Evolutionary conservation across 1,284 basidiomycete species (phyloP), one percentile per base, ranked within the genome.

Genomic region (Ceratobasidium sp.): DNA sequence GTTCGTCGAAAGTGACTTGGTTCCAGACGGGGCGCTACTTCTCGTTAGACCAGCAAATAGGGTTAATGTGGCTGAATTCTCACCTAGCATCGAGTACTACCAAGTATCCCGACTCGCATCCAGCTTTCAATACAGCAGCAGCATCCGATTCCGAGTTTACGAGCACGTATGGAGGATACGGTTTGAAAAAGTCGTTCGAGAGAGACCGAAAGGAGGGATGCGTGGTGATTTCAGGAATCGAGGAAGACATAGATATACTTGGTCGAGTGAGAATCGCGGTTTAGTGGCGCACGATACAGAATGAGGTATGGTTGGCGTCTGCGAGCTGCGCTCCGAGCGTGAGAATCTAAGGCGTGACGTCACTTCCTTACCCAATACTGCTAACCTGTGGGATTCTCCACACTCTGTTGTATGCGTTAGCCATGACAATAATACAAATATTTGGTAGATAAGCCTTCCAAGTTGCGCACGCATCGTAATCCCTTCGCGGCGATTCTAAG

Each of bases 51-150:
- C 30, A 14, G 6, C 11, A 38, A 9, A 21, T 46, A 46, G 3
- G 32, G 14, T 4, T 18, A 9, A 32, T 47, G 16, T 30, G 3
- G 26, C 11, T 35, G 9, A 38, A 30, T 16, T 58, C 67, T 9
- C 11, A 59, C 67, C 49, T 44, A 32, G 55, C 55, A 9, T 70
- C 55, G 9, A 70, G 55, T 8, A 59, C 67, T 1, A 59, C 18
- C 54, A 70, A 54, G 21, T 70, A 70, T n/a, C 21, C 35, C 14
- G 55, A 6, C 30, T 70, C 67, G 26, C 55, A 70, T 49, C 67
- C 67, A 6, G 55, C 55, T 3, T 13, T 28, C 18, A 70, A n/a
- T 13, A 59, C 30, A 23, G 44, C 2, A 44, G n/a, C 46, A 23
- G 55, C 55, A 49, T 69, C 54, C 1, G 41, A 2, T 38, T 58